A percentile compares a stretch with the other conserved stretches of the same genome.
These are phyloP conservation scores for Lentinula edodes DNA, from an alignment of 768 basidiomycete species.

Conservation along the genomic window DNA sequence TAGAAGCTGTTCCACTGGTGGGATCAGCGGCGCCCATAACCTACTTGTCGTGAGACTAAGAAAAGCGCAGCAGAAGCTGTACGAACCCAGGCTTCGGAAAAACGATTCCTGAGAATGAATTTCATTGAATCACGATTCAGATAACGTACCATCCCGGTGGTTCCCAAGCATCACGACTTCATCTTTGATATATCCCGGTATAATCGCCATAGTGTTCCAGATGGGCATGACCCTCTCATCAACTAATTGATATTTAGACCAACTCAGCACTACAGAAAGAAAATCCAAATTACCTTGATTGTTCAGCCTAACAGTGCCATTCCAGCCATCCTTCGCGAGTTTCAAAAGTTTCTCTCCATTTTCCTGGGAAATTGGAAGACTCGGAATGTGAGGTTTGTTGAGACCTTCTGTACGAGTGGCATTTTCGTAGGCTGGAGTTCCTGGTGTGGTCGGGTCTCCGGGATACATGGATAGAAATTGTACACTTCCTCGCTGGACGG, in stretches of 20 bases:
- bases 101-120: not conserved
- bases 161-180: conserved; percentile 69
- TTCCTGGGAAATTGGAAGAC: conserved; percentile 60
- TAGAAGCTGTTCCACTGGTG: conserved; percentile 49
- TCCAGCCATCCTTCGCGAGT: conserved; percentile 34
- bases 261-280: too few relatives aligned
- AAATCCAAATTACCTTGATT: conserved; percentile 44
- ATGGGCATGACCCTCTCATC: conserved; percentile 52
- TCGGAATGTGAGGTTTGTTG: conserved; percentile 52
- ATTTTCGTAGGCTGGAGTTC: conserved; percentile 62
- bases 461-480: conserved; percentile 55
- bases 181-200: conserved; percentile 59
- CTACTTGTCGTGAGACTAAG: conserved; percentile 9
- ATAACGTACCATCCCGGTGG: conserved; percentile 51
- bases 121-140: not conserved
- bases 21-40: conserved; percentile 55
- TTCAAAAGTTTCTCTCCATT: conserved; percentile 56
- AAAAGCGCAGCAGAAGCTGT: not conserved
- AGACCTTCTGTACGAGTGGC: conserved; percentile 44
- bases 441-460: conserved; percentile 43
- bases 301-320: conserved; percentile 44
- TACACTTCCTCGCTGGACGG: conserved; percentile 66
- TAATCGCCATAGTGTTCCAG: conserved; percentile 64
- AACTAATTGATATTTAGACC: conserved; percentile 9
- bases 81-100: conserved; percentile 10